Evolutionary conservation across 257 asterid species (phyloP).

Genomic region (Nicotiana attenuata): DNA sequence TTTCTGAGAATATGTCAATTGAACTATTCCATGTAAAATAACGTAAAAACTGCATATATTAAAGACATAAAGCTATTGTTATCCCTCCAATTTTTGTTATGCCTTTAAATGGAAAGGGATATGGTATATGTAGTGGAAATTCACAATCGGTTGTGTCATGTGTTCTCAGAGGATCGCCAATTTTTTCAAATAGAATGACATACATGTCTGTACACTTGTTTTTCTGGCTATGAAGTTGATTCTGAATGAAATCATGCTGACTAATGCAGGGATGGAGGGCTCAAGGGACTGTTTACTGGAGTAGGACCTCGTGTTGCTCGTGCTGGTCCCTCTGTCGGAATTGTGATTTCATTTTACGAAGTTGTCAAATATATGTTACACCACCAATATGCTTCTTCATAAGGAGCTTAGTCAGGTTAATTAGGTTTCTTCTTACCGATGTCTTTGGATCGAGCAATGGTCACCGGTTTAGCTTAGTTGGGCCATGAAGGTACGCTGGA

Average conservation of each 20-base stretch:
- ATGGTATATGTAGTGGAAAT: background rate
- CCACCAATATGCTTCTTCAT: constrained; percentile 35
- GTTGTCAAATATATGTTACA: constrained; percentile 65
- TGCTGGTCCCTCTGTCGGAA: constrained; percentile 97
- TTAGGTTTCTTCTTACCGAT: background rate
- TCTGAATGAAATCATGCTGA: constrained; percentile 6
- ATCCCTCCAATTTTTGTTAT: background rate
- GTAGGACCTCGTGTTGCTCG: constrained; percentile 98
- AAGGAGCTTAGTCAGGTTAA: background rate
- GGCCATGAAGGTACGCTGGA: background rate
- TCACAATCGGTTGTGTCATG: background rate
- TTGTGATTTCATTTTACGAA: constrained; percentile 89
- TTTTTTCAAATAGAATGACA: background rate
- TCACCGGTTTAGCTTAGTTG: background rate
- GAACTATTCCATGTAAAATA: background rate
- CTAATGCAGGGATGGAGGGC: constrained; percentile 70
- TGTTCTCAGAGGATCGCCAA: background rate
- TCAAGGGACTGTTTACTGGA: constrained; percentile 87
- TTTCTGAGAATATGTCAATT: background rate
- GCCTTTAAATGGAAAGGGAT: background rate
- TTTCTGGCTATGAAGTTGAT: constrained; percentile 2
- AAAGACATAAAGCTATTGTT: background rate
- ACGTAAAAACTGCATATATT: background rate
- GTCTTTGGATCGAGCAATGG: background rate
- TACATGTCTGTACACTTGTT: background rate